Conservation (phyloP, 2,329 filamentous ascomycete species). For the Fusarium coicis region DNA sequence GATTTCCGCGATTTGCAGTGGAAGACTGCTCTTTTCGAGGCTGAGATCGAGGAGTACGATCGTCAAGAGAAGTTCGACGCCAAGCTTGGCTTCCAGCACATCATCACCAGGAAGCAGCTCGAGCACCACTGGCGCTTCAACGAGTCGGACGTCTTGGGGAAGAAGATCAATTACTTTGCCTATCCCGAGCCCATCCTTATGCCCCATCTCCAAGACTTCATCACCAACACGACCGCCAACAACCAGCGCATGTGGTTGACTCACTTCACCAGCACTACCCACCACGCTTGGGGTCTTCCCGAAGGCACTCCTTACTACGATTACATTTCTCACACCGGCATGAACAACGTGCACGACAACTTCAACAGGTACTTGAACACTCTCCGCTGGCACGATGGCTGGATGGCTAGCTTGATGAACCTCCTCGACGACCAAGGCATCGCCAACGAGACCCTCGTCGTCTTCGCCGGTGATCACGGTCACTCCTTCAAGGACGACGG, state of each 20-base stretch:
- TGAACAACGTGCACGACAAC: constrained; percentile 42
- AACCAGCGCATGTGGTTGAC: constrained; percentile 51
- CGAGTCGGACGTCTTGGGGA: constrained; percentile 34
- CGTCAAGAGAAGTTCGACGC: constrained; percentile 49
- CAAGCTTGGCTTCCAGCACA: constrained; percentile 47
- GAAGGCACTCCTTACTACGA: constrained; percentile 36
- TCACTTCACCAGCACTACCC: constrained; percentile 52
- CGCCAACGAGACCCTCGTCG: constrained; percentile 49
- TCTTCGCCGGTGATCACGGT: constrained; percentile 51
- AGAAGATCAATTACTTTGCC: constrained; percentile 50
- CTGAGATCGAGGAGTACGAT: constrained; percentile 50
- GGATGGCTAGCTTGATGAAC: constrained; percentile 48
- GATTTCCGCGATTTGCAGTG: constrained; percentile 47
- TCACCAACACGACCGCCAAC: constrained; percentile 47
- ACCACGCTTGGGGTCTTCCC: constrained; percentile 47
- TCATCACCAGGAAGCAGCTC: constrained; percentile 47
- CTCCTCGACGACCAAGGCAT: constrained; percentile 49
- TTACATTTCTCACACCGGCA: constrained; percentile 41
- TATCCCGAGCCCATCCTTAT: constrained; percentile 47
- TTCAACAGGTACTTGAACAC: constrained; percentile 50
- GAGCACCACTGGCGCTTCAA: constrained; percentile 40
- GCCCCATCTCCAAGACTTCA: constrained; percentile 48
- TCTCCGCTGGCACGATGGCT: constrained; percentile 47
- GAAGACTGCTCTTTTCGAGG: constrained; percentile 49
- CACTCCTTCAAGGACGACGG: constrained; percentile 51